Conservation (phyloP, 2,329 filamentous ascomycete species). For the Blumeria hordei region DNA sequence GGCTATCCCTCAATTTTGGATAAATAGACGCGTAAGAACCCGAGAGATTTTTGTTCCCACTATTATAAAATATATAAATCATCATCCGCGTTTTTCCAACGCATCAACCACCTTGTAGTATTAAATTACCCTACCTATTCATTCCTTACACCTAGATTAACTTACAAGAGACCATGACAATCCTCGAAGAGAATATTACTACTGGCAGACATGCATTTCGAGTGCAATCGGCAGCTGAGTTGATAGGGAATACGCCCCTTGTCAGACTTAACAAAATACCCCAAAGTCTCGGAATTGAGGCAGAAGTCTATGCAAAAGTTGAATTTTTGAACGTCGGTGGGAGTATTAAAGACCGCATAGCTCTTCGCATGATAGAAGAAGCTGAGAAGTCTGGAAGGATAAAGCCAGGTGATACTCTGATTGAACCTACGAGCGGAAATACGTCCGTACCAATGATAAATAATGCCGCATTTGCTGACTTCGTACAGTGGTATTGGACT, state of each 20-base stretch:
- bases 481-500: constrained; percentile 53
- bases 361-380: constrained; percentile 89
- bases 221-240: constrained; percentile 45
- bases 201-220: constrained; percentile 4
- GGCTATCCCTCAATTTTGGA: too few species aligned
- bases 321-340: constrained; percentile 89
- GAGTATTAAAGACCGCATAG: constrained; percentile 87
- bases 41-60: too few species aligned
- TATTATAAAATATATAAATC: too few species aligned
- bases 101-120: too few species aligned
- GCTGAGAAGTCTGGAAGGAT: constrained; percentile 80
- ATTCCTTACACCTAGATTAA: too few species aligned
- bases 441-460: constrained; percentile 24
- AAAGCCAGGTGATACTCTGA: constrained; percentile 89
- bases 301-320: constrained; percentile 72
- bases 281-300: constrained; percentile 69
- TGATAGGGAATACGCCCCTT: constrained; percentile 91
- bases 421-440: constrained; percentile 94
- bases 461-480: constrained; percentile 13
- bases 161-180: too few species aligned
- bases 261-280: constrained; percentile 85
- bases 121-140: too few species aligned
- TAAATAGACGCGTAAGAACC: too few species aligned
- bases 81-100: too few species aligned
- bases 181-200: background rate